These are phyloP conservation scores for Aureobasidium mangrovei DNA, from an alignment of 2,329 filamentous ascomycete species.

Conservation along the genomic window DNA sequence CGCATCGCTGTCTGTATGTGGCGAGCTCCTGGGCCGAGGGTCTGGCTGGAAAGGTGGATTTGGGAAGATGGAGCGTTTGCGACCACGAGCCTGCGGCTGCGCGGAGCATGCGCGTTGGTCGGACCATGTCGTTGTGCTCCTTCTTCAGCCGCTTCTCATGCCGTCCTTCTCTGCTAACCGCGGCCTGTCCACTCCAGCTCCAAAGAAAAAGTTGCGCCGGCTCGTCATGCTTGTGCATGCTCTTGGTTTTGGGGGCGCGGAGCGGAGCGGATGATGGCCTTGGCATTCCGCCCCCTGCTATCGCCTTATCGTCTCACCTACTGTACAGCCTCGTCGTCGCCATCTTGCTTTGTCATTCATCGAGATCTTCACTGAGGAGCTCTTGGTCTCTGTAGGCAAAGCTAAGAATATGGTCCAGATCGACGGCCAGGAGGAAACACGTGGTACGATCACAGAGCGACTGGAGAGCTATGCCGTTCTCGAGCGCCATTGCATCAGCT, in stretches of 20 bases:
- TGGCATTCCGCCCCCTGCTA: not conserved
- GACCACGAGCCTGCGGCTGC: conserved; percentile 27
- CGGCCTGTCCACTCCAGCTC: not conserved
- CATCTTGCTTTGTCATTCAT: not conserved
- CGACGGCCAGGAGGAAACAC: too few species aligned
- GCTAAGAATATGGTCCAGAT: not conserved
- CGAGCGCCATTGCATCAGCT: too few species aligned
- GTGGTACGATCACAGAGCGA: too few species aligned
- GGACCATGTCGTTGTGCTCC: conserved; percentile 4
- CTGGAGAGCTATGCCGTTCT: too few species aligned
- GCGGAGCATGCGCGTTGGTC: conserved; percentile 13
- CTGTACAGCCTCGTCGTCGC: not conserved
- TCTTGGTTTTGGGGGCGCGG: too few species aligned
- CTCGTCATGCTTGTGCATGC: too few species aligned
- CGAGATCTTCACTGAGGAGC: not conserved
- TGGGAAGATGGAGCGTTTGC: conserved; percentile 40
- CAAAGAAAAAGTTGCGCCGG: not conserved
- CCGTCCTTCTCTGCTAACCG: conserved; percentile 5
- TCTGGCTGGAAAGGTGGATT: conserved; percentile 41
- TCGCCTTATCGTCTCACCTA: not conserved
- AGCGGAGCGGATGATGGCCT: too few species aligned
- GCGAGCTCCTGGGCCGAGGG: conserved; percentile 35
- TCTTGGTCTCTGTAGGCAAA: not conserved
- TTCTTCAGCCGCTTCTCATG: conserved; percentile 3
- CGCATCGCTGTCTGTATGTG: conserved; percentile 63